These are phyloP conservation scores for Pythium dissotocum DNA, from an alignment of 352 stramenopile genomes.

Conservation along the genomic window DNA sequence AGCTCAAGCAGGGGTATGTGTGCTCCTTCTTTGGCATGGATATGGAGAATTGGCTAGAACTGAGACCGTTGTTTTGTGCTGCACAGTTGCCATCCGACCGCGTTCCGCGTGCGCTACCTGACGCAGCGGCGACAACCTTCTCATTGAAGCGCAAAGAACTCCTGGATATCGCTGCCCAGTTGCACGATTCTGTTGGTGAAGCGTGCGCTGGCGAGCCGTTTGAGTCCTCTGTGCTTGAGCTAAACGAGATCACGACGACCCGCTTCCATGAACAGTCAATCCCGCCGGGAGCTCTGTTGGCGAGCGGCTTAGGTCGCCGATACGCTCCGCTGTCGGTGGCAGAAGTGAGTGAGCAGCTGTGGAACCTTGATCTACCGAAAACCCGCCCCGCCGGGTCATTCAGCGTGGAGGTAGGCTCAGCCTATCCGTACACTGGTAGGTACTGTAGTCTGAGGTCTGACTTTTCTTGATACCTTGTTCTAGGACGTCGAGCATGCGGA, in stretches of 20 bases:
- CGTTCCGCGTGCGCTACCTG: not conserved
- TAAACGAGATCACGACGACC: not conserved
- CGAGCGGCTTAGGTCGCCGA: not conserved
- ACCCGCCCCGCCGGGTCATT: not conserved
- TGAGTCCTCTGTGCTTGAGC: not conserved
- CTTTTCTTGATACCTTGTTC: no score
- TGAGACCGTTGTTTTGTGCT: not conserved
- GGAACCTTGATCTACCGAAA: not conserved
- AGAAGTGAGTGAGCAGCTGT: not conserved
- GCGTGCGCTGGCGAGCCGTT: not conserved
- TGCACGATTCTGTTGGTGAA: not conserved
- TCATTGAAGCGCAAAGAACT: conserved; percentile 7
- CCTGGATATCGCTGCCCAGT: not conserved
- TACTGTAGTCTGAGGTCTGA: no score
- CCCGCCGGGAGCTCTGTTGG: not conserved
- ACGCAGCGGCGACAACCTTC: not conserved
- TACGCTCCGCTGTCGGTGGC: not conserved
- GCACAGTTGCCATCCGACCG: not conserved
- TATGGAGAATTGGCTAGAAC: no score
- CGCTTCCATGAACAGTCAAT: not conserved
- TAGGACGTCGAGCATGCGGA: not conserved
- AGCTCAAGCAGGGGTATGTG: not conserved
- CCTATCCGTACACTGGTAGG: not conserved
- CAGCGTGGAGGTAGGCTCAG: not conserved
- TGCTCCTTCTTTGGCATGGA: not conserved